Conservation (phyloP, 2,329 filamentous ascomycete species). For the Fusarium chaquense region DNA sequence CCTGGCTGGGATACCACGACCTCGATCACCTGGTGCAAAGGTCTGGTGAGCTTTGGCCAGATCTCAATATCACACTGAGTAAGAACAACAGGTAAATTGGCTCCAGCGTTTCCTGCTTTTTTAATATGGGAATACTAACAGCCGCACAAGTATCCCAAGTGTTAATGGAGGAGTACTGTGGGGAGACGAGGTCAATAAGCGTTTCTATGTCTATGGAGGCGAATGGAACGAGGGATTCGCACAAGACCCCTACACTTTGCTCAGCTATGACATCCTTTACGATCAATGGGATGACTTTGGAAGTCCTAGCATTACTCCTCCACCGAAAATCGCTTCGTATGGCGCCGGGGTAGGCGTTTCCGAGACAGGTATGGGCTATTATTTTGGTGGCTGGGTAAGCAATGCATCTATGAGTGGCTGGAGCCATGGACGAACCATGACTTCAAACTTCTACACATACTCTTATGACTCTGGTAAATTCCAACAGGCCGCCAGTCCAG, state of each 20-base stretch:
- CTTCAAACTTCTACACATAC: not conserved
- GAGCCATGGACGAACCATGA: not conserved
- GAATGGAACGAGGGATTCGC: constrained; percentile 9
- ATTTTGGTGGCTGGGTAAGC: constrained; percentile 4
- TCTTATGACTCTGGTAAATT: not conserved
- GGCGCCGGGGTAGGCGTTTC: constrained; percentile 1
- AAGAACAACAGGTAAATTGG: not conserved
- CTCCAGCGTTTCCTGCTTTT: fast-evolving
- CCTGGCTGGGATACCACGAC: not conserved
- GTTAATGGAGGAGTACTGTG: not conserved
- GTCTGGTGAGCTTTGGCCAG: not conserved
- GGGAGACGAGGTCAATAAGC: constrained; percentile 4
- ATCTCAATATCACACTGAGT: not conserved
- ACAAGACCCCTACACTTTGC: not conserved
- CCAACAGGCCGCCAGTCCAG: not conserved
- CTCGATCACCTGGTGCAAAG: constrained; percentile 1
- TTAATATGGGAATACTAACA: fast-evolving
- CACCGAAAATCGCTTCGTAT: not conserved
- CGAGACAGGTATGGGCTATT: not conserved
- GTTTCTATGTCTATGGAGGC: constrained; percentile 4
- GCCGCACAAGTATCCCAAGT: not conserved
- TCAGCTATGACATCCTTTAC: constrained; percentile 1
- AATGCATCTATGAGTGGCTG: constrained; percentile 10
- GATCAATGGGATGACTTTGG: constrained; percentile 14
- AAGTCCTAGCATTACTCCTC: not conserved